Conservation (phyloP, 129 eudicot species). For the Arctium minus region DNA sequence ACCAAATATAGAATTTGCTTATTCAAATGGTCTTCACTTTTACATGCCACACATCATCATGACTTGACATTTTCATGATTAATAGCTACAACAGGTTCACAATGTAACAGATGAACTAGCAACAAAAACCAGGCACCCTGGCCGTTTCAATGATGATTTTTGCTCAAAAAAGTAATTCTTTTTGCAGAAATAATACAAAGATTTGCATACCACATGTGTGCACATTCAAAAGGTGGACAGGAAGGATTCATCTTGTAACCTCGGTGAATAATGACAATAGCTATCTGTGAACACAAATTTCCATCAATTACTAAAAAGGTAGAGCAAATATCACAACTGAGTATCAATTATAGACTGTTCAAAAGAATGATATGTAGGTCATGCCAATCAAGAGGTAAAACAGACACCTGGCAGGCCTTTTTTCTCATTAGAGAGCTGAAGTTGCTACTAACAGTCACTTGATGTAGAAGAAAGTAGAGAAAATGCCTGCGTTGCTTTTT, state of each 20-base stretch:
- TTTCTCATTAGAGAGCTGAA: slow-evolving; percentile 86
- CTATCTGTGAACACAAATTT: slow-evolving; percentile 61
- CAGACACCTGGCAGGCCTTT: slow-evolving; percentile 92
- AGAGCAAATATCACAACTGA: slow-evolving; percentile 9
- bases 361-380: background rate
- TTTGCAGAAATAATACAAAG: slow-evolving; percentile 4
- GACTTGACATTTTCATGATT: background rate
- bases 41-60: background rate
- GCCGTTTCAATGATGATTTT: background rate
- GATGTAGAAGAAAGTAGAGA: slow-evolving; percentile 88
- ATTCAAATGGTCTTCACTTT: background rate
- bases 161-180: background rate
- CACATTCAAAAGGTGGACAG: slow-evolving; percentile 93
- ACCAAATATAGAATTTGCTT: background rate
- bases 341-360: background rate
- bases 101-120: background rate
- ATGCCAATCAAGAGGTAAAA: background rate
- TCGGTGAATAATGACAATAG: slow-evolving; percentile 80
- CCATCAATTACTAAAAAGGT: slow-evolving; percentile 15
- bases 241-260: slow-evolving; percentile 94
- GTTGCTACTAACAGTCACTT: slow-evolving; percentile 95
- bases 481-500: slow-evolving; percentile 82
- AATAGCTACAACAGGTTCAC: background rate
- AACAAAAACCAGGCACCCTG: background rate
- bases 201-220: slow-evolving; percentile 84